Conservation (phyloP, 768 basidiomycete species). For the Boletus subparvulus region DNA sequence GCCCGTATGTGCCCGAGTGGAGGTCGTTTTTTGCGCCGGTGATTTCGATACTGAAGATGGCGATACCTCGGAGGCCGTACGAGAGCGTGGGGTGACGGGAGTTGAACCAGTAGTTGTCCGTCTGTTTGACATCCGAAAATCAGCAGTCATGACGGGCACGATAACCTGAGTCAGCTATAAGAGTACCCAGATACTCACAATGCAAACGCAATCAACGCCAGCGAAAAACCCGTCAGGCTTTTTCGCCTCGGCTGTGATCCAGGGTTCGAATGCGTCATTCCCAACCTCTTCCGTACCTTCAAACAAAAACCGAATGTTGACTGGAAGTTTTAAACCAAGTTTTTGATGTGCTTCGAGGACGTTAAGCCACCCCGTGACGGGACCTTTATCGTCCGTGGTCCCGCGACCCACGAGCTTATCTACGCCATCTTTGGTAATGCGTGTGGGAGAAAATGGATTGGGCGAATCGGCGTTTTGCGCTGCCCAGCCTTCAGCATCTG, state of each 20-base stretch:
- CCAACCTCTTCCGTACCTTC: slow-evolving; percentile 96
- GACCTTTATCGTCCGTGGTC: slow-evolving; percentile 87
- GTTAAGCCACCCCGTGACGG: slow-evolving; percentile 84
- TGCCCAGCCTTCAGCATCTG: neutral
- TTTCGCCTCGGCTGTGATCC: slow-evolving; percentile 31
- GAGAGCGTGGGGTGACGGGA: slow-evolving; percentile 71
- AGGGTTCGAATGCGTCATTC: slow-evolving; percentile 77
- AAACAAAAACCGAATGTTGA: slow-evolving; percentile 85
- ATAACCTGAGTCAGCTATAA: neutral
- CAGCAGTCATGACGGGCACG: neutral
- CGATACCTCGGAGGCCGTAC: slow-evolving; percentile 81
- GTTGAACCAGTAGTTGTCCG: slow-evolving; percentile 91
- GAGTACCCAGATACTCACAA: neutral
- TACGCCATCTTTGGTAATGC: neutral
- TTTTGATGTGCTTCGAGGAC: slow-evolving; percentile 80
- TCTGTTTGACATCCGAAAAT: slow-evolving; percentile 37
- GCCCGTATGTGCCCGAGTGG: slow-evolving; percentile 84
- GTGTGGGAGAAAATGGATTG: neutral
- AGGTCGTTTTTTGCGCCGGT: slow-evolving; percentile 81
- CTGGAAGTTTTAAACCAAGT: slow-evolving; percentile 70
- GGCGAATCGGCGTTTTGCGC: neutral
- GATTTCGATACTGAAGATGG: slow-evolving; percentile 77
- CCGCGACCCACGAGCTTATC: slow-evolving; percentile 75
- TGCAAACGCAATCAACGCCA: no score
- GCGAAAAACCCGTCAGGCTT: slow-evolving; percentile 36